A percentile compares a stretch with the other conserved stretches of the same genome.
These are phyloP conservation scores for Epichloe gansuensis DNA, from an alignment of 2,329 filamentous ascomycete genomes.

Conservation along the genomic window DNA sequence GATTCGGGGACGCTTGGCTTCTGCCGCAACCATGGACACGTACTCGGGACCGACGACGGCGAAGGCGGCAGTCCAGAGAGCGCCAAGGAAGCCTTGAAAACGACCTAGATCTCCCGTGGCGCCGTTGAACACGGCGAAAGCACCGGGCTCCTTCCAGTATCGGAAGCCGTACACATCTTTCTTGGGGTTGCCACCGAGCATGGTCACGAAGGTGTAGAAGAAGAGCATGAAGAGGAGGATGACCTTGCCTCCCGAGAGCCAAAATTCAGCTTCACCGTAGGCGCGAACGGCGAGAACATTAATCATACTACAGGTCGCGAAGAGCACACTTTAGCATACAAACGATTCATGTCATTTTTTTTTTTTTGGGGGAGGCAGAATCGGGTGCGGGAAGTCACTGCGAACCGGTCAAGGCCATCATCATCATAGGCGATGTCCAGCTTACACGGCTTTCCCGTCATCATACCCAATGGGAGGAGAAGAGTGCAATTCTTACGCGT, in stretches of 20 bases:
- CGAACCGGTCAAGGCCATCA: neutral
- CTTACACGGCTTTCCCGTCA: neutral
- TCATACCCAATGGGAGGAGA: neutral
- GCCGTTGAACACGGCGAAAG: slow-evolving; percentile 38
- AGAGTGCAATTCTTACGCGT: slow-evolving; percentile 34
- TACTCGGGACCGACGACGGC: slow-evolving; percentile 57
- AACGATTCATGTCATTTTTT: slow-evolving; percentile 3
- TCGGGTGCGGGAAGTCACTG: neutral
- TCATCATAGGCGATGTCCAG: neutral
- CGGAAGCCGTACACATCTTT: slow-evolving; percentile 59
- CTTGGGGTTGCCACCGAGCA: slow-evolving; percentile 65
- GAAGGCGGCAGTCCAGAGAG: slow-evolving; percentile 52
- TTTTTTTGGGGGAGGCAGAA: neutral
- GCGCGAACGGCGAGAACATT: slow-evolving; percentile 54
- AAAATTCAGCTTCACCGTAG: slow-evolving; percentile 65
- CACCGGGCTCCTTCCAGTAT: slow-evolving; percentile 41
- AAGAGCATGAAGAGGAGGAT: slow-evolving; percentile 56
- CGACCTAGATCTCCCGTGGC: slow-evolving; percentile 49
- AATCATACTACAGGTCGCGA: slow-evolving; percentile 29
- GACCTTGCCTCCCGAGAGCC: slow-evolving; percentile 50
- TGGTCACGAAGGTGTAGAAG: slow-evolving; percentile 65
- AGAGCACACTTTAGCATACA: slow-evolving; percentile 16
- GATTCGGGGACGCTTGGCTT: slow-evolving; percentile 50
- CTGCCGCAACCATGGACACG: slow-evolving; percentile 56
- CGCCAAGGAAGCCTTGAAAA: slow-evolving; percentile 59